Base-by-base conservation (phyloP, 306 rosid genomes). In the Vigna trinervia region DNA sequence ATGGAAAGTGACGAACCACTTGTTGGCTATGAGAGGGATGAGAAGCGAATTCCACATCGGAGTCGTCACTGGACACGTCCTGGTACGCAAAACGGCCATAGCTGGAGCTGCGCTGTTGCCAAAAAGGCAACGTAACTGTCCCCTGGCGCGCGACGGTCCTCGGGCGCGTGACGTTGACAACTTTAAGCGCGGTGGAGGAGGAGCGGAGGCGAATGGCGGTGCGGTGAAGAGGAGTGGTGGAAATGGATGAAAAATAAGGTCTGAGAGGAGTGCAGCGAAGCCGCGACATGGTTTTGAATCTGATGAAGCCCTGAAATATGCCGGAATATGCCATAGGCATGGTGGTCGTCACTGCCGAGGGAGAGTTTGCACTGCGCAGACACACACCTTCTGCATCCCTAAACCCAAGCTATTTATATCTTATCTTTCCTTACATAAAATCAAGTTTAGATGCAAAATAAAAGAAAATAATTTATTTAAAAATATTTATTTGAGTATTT, bases 51-150 rank as follows among this genome's bases (percentile, higher is more conserved):
- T 90, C 95, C 6, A 59, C 30, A 41, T 94, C 97, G 23, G 96
- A 89, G 0, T 94, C 98, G 10, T 92, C 97, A 70, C 91, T 76
- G 41, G 93, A 79, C 5, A 17, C 74, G 32, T 90, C 94, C 28
- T 83, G 84, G 53, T 83, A 94, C 12, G 98, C 95, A 58, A 84
- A 88, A 71, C 91, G 90, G 5, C 97, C 96, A 23, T 89, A 94
- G 59, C 62, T 69, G 43, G 88, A 87, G 69, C 28, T 79, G 41
- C 82, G 89, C 72, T 85, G 89, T 69, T 79, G 83, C 87, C 84
- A 88, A 46, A 65, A 58, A 11, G 93, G 92, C 71, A 74, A 66
- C 4, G 87, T 81, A 12, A 78, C 11, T 56, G 72, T 63, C 19
- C 80, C 46, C 46, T 41, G 12, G 4, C 46, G 46, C 4, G 84